Evolutionary conservation across 495 filamentous ascomycete species (phyloP).

Genomic region (Annulohypoxylon maeteangense): DNA sequence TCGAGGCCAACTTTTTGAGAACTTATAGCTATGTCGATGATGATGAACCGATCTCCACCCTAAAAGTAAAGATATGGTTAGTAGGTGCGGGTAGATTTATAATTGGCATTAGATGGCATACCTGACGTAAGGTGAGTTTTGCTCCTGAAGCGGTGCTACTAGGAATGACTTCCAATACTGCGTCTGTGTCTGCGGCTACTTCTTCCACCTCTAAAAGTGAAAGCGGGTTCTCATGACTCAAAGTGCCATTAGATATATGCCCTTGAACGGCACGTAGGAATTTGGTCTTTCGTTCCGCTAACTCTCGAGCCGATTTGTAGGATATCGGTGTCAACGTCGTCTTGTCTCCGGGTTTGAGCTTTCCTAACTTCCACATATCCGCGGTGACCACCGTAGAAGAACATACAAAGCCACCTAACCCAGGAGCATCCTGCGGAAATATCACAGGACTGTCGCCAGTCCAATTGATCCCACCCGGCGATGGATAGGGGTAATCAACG

Average conservation of each 20-base stretch:
- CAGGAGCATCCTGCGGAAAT: conserved; percentile 67
- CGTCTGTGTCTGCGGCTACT: conserved; percentile 17
- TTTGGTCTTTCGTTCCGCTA: conserved; percentile 11
- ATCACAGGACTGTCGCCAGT: conserved; percentile 68
- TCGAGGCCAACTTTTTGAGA: conserved; percentile 29
- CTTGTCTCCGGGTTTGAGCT: conserved; percentile 68
- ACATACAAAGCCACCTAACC: conserved; percentile 69
- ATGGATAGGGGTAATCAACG: conserved; percentile 67
- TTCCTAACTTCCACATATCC: conserved; percentile 69
- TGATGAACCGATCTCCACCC: conserved; percentile 33
- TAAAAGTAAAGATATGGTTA: neutral
- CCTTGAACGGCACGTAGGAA: neutral
- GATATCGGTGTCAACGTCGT: conserved; percentile 51
- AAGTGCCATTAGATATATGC: conserved; percentile 10
- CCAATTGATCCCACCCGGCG: conserved; percentile 65
- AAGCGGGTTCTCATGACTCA: neutral
- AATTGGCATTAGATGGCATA: neutral
- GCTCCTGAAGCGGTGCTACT: neutral
- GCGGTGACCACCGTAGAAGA: conserved; percentile 64
- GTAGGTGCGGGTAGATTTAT: neutral
- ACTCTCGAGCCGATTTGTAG: conserved; percentile 21
- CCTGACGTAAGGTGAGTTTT: conserved; percentile 23
- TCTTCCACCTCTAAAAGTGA: conserved; percentile 10
- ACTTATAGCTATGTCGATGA: conserved; percentile 13
- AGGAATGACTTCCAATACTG: conserved; percentile 17